Percentiles rank a stretch among this genome's conserved stretches.
Evolutionary conservation across 192 early-diverging fungal genomes (phyloP).

Genomic region (Funneliformis mosseae): DNA sequence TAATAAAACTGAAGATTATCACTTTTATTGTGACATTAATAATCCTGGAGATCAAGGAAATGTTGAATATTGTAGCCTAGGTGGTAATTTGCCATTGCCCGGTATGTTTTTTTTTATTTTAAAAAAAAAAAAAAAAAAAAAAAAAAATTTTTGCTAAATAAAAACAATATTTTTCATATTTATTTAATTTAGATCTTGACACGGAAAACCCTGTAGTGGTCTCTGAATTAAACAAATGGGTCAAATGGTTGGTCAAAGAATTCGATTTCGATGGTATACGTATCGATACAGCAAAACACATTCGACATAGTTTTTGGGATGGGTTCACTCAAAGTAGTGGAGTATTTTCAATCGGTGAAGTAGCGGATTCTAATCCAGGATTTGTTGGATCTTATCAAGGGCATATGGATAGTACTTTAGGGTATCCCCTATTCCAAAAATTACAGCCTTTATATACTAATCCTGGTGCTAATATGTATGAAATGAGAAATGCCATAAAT

Average conservation of each 20-base stretch:
- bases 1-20: not conserved
- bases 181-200: too few relatives aligned
- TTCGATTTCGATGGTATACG: constrained; percentile 51
- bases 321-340: constrained; percentile 34
- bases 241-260: constrained; percentile 31
- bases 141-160: too few relatives aligned
- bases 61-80: constrained; percentile 40
- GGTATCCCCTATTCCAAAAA: constrained; percentile 35
- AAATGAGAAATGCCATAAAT: not conserved
- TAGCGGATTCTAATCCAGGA: constrained; percentile 15
- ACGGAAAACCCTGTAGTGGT: constrained; percentile 45
- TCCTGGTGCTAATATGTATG: constrained; percentile 24
- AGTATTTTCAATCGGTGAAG: constrained; percentile 45
- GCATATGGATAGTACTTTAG: constrained; percentile 29
- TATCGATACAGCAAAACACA: constrained; percentile 50
- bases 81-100: constrained; percentile 27
- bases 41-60: not conserved
- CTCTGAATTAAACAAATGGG: constrained; percentile 32
- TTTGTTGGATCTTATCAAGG: constrained; percentile 32
- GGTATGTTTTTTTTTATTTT: constrained; percentile 6
- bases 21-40: not conserved
- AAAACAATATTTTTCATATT: too few relatives aligned
- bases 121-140: too few relatives aligned
- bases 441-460: constrained; percentile 12
- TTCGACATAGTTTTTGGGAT: constrained; percentile 47